These are phyloP conservation scores for Dictyostelium intermedium DNA, from an alignment of 78 protist genomes.

Conservation along the genomic window DNA sequence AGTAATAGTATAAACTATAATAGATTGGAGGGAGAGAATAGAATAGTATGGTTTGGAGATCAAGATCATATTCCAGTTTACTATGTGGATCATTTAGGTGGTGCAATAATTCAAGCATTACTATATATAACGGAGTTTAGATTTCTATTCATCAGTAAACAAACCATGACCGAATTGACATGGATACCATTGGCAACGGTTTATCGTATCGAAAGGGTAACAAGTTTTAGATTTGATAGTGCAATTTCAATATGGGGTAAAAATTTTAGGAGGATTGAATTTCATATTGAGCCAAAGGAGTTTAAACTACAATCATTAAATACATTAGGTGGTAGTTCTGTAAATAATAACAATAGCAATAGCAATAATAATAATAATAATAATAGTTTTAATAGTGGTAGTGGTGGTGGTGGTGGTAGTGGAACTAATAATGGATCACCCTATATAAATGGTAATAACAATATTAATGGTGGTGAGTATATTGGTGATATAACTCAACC, in stretches of 20 bases:
- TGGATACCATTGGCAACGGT: conserved; percentile 48
- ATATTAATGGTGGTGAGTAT: background rate
- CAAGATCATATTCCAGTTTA: conserved; percentile 33
- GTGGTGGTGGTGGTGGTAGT: background rate
- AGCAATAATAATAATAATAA: background rate
- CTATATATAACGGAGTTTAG: conserved; percentile 27
- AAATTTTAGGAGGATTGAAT: conserved; percentile 62
- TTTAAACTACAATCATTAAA: background rate
- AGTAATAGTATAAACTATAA: background rate
- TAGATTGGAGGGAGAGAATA: conserved; percentile 53
- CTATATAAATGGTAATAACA: background rate
- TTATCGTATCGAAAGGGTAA: conserved; percentile 46
- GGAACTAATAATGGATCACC: background rate
- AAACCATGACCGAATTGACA: background rate
- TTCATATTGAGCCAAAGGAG: conserved; percentile 24
- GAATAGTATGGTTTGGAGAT: conserved; percentile 23
- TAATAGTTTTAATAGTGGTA: background rate
- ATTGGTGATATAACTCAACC: conserved; percentile 37
- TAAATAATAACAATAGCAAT: background rate
- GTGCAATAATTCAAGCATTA: conserved; percentile 26
- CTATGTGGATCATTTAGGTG: conserved; percentile 30
- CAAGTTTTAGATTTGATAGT: conserved; percentile 16
- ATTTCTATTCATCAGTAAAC: conserved; percentile 6
- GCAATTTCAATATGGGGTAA: conserved; percentile 65
- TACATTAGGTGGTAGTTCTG: background rate